A percentile compares a stretch with the other conserved stretches of the same genome.
These are phyloP conservation scores for Colletotrichum cereale DNA, from an alignment of 2,329 filamentous ascomycete species.

Conservation along the genomic window DNA sequence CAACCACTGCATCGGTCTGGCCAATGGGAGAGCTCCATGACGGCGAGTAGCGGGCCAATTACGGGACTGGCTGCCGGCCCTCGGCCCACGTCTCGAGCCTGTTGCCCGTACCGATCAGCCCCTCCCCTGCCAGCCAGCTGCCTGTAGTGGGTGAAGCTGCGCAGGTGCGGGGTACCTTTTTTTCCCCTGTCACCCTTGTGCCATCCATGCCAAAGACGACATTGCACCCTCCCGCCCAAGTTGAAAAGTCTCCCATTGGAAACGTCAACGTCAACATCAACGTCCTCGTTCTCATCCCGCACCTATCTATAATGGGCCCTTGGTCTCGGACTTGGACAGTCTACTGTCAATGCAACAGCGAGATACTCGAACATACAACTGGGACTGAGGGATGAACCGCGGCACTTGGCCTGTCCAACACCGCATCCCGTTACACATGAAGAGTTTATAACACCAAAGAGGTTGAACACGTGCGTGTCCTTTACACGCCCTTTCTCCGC, in stretches of 20 bases:
- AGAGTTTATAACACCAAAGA: slow-evolving; percentile 1
- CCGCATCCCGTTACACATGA: not conserved
- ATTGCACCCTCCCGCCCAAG: not conserved
- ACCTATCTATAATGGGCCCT: not conserved
- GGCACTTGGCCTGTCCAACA: slow-evolving; percentile 10
- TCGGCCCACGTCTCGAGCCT: slow-evolving; percentile 1
- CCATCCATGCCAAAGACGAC: slow-evolving; percentile 4
- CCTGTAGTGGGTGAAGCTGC: not conserved
- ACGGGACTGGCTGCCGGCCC: slow-evolving; percentile 18
- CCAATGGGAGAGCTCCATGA: slow-evolving; percentile 17
- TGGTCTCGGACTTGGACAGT: not conserved
- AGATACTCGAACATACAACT: not conserved
- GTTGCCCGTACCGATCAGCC: slow-evolving; percentile 27
- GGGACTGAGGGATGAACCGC: not conserved
- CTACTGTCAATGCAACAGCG: slow-evolving; percentile 1
- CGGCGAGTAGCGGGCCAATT: slow-evolving; percentile 20
- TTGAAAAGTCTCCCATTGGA: slow-evolving; percentile 5
- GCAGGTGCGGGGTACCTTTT: slow-evolving; percentile 36
- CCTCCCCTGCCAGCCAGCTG: slow-evolving; percentile 15
- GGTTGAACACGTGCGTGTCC: slow-evolving; percentile 26
- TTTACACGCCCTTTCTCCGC: slow-evolving; percentile 13
- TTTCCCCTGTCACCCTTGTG: slow-evolving; percentile 12
- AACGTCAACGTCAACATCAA: not conserved
- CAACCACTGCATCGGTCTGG: slow-evolving; percentile 33
- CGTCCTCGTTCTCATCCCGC: not conserved